Conservation (phyloP, 1,284 basidiomycete genomes). For the Ustilago crameri region DNA sequence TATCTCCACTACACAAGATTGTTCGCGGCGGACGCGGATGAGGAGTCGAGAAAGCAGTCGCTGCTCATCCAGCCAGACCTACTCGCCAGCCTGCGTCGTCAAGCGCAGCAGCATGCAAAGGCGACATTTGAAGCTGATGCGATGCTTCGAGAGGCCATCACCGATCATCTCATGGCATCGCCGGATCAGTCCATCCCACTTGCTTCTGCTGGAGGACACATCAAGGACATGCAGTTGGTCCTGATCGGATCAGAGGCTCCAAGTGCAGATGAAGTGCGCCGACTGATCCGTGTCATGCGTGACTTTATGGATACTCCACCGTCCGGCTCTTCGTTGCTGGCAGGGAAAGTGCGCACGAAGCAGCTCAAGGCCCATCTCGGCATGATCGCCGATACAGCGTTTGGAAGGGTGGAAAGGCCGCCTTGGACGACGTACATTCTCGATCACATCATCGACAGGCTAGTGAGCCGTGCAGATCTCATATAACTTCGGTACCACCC, state of each 20-base stretch:
- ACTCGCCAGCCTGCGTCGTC: conserved; percentile 14
- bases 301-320: conserved; percentile 1
- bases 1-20: conserved; percentile 16
- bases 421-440: conserved; percentile 29
- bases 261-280: conserved; percentile 13
- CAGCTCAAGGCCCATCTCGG: neutral
- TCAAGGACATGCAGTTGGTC: conserved; percentile 5
- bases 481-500: no score
- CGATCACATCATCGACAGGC: conserved; percentile 15
- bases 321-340: neutral
- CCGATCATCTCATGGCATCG: conserved; percentile 1
- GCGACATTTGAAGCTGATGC: conserved; percentile 8
- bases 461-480: neutral
- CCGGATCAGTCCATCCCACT: neutral
- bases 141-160: conserved; percentile 7
- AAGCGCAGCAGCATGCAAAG: conserved; percentile 14
- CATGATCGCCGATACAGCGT: conserved; percentile 27
- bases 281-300: conserved; percentile 14
- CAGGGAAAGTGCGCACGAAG: neutral
- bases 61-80: conserved; percentile 26
- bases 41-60: neutral
- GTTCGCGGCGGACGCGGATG: neutral
- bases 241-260: conserved; percentile 26
- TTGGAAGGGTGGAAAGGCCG: conserved; percentile 14
- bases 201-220: neutral